A percentile compares a stretch with the other conserved stretches of the same genome.
These are phyloP conservation scores for Alectoria sarmentosa DNA, from an alignment of 495 filamentous ascomycete genomes.

Conservation along the genomic window DNA sequence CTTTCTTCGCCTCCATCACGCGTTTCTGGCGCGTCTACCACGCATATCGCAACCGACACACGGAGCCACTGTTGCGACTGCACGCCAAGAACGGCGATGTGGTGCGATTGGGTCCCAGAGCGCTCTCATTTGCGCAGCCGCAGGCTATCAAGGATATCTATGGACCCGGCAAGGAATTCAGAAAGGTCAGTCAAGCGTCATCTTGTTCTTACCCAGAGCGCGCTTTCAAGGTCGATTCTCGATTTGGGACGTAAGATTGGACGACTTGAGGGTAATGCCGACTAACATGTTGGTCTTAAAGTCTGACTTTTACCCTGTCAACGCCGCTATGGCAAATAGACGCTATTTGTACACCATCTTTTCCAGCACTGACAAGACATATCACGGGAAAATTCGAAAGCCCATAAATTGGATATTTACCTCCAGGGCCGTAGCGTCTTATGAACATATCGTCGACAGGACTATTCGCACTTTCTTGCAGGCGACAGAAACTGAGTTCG, in stretches of 20 bases:
- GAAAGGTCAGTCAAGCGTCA: no score
- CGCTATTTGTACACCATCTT: slow-evolving; percentile 65
- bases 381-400: slow-evolving; percentile 62
- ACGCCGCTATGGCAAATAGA: slow-evolving; percentile 57
- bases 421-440: slow-evolving; percentile 62
- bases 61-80: slow-evolving; percentile 41
- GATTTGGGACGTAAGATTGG: no score
- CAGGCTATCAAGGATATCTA: slow-evolving; percentile 67
- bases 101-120: slow-evolving; percentile 61
- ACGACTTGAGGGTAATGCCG: no score
- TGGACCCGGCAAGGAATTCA: slow-evolving; percentile 72
- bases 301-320: slow-evolving; percentile 67
- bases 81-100: slow-evolving; percentile 66
- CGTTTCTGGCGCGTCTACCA: slow-evolving; percentile 58
- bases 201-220: no score
- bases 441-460: slow-evolving; percentile 67
- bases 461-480: slow-evolving; percentile 56
- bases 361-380: slow-evolving; percentile 65
- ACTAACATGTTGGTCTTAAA: no score
- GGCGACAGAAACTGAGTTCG: slow-evolving; percentile 56
- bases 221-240: no score
- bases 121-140: slow-evolving; percentile 60
- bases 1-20: slow-evolving; percentile 59
- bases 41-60: background rate
- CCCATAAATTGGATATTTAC: slow-evolving; percentile 67